Evolutionary conservation across 108 stramenopile species (phyloP), one percentile per base, ranked within the genome.

Genomic region (Cyclostephanos invisitatus): DNA sequence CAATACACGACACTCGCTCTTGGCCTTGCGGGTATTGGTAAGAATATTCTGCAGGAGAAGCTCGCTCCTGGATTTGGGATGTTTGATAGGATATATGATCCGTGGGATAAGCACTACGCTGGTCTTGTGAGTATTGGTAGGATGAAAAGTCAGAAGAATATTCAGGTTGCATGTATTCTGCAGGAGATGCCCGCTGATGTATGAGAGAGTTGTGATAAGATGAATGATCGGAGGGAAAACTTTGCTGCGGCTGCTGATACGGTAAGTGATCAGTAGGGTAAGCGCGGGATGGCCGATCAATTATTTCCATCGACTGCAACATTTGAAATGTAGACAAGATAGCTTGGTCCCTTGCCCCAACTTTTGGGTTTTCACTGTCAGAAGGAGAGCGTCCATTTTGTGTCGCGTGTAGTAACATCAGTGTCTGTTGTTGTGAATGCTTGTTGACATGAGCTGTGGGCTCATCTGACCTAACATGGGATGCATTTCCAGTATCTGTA

Each of bases 371-470:
- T 20, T 65, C 64, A 28, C 64, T 25, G 29, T 15, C 25, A 64
- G 14, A 8, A 48, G 44, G 11, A 49, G 63, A 3, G 48, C 46
- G 44, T 7, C 63, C 64, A 27, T 65, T 5, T 25, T 49, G 64
- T 65, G 64, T 29, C 9, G 7, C 44, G 40, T 49, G 29, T 44
- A 20, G 47, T 48, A 48, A 18, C 35, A 36, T 7, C 35, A 50
- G 12, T 65, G 25, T 51, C 46, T 65, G 64, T 46, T 65, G 64
- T 50, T 65, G 64, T 36, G 64, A 40, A 44, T 49, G n/a, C 36
- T 42, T 20, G n/a, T 17, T 42, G 5, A 2, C 38, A 61, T 61
- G 60, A 61, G 36, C 21, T 12, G n/a, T 61, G 17, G 60, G 37
- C 4, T 61, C 29, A 40, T 61, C n/a, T 21, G 9, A n/a, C n/a